Conservation (phyloP, 225 moss, liverwort and hornwort species). For the Lunularia cruciata region DNA sequence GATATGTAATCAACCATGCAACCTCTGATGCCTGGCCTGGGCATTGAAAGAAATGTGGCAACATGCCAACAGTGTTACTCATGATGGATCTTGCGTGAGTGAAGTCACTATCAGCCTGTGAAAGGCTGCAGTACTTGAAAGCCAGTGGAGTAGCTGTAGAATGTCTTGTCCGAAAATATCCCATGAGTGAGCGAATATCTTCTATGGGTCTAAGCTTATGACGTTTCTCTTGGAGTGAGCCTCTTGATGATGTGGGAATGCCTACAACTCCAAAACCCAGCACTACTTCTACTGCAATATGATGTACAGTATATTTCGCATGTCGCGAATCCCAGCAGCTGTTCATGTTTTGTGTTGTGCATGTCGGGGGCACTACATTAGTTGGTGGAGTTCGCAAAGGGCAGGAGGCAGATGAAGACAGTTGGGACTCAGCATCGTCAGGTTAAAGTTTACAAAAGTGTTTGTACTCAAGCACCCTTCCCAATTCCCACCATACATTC, state of each 20-base stretch:
- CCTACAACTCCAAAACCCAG: conserved; percentile 2
- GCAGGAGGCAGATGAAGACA: conserved; percentile 4
- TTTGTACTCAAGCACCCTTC: neutral
- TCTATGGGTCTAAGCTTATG: neutral
- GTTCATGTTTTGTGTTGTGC: conserved; percentile 5
- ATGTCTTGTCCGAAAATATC: conserved; percentile 12
- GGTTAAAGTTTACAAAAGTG: neutral
- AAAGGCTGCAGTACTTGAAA: conserved; percentile 9
- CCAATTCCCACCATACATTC: neutral
- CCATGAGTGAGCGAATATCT: neutral
- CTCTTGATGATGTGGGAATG: conserved; percentile 5
- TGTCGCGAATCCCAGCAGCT: conserved; percentile 1
- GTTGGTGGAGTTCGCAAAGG: conserved; percentile 1
- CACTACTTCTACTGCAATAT: neutral
- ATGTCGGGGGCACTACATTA: neutral
- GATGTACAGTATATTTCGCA: conserved; percentile 11
- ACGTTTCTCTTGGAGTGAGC: conserved; percentile 1
- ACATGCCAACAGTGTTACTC: conserved; percentile 1
- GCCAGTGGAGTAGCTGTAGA: conserved; percentile 9
- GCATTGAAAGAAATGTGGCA: neutral
- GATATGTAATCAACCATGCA: neutral
- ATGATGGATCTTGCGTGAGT: conserved; percentile 12
- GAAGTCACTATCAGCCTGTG: conserved; percentile 8
- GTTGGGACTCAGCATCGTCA: conserved; percentile 1
- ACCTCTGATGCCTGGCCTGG: neutral